These are phyloP conservation scores for Kregervanrija delftensis DNA, from an alignment of 805 yeast genomes.

Conservation along the genomic window DNA sequence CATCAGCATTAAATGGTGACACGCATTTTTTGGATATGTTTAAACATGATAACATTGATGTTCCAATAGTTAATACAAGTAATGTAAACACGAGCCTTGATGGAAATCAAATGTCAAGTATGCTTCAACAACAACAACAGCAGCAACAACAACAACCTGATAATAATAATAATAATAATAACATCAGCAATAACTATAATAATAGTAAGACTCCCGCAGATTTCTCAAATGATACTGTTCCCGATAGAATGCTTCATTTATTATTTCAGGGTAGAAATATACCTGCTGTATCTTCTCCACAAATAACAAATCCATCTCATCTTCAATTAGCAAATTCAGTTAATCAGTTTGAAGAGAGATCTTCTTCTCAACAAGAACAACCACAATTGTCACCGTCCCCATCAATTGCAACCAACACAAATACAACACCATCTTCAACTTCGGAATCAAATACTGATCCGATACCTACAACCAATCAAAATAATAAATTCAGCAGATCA, in stretches of 20 bases:
- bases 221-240: slow-evolving; percentile 20
- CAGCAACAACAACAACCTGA: neutral
- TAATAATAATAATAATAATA: neutral
- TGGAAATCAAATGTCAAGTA: neutral
- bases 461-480: slow-evolving; percentile 11
- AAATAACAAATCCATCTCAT: slow-evolving; percentile 1
- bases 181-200: neutral
- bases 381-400: neutral
- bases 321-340: neutral
- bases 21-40: slow-evolving; percentile 51
- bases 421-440: slow-evolving; percentile 1
- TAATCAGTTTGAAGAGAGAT: neutral
- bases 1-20: slow-evolving; percentile 62
- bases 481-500: slow-evolving; percentile 9
- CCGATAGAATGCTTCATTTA: slow-evolving; percentile 43
- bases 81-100: neutral
- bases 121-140: neutral
- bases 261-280: slow-evolving; percentile 43
- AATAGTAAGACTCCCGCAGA: neutral
- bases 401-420: slow-evolving; percentile 1
- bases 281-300: neutral
- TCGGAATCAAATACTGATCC: slow-evolving; percentile 2
- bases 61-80: neutral
- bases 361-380: slow-evolving; percentile 1
- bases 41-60: slow-evolving; percentile 22